Conservation (phyloP, 176 grass and related monocot genomes). For the Ensete glaucum region DNA sequence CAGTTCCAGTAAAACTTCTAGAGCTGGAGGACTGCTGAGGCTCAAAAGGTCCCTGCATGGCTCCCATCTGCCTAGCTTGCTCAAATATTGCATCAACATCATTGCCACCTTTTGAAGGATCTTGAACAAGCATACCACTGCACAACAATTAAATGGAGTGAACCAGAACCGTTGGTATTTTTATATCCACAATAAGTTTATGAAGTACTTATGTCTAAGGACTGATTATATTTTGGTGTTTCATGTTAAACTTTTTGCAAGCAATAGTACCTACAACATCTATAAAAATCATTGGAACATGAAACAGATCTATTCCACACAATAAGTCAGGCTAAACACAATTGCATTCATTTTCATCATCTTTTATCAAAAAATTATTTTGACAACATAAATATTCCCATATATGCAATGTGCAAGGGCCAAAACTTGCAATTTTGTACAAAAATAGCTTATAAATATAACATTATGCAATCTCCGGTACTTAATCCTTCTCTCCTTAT, state of each 20-base stretch:
- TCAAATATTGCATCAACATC: conserved; percentile 20
- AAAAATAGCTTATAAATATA: background rate
- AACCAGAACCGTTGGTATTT: background rate
- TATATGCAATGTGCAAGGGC: background rate
- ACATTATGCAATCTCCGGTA: background rate
- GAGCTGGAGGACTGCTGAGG: conserved; percentile 15
- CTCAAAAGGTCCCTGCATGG: conserved; percentile 11
- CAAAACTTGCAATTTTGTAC: background rate
- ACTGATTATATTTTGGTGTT: background rate
- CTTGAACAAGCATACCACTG: conserved; percentile 24
- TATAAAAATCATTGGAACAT: background rate
- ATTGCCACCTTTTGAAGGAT: conserved; percentile 16
- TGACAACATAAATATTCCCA: background rate
- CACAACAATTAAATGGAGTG: background rate
- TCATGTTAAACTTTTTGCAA: background rate
- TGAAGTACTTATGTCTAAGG: background rate
- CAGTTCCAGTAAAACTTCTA: conserved; percentile 19
- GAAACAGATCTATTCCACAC: background rate
- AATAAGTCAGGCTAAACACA: background rate
- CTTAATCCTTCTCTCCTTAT: too few species aligned
- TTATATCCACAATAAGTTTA: background rate
- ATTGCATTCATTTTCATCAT: background rate
- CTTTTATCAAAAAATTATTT: background rate
- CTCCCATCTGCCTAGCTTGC: conserved; percentile 12
- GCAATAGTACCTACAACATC: background rate